These are phyloP conservation scores for Pyrenophora teres DNA, from an alignment of 2,329 filamentous ascomycete species.

Conservation along the genomic window DNA sequence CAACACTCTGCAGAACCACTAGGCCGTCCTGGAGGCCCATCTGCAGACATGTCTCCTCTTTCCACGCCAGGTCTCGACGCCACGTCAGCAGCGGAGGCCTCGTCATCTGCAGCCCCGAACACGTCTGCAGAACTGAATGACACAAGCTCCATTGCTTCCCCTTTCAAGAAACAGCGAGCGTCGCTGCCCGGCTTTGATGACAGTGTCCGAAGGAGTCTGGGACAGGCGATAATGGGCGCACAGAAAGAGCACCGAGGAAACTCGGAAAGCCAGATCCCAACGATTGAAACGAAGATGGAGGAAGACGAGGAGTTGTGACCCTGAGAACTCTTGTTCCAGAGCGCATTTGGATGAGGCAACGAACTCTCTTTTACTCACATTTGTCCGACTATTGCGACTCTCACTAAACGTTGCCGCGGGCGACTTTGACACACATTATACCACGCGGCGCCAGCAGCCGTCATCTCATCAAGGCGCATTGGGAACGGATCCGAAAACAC, in stretches of 20 bases:
- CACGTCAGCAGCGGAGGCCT: slow-evolving; percentile 24
- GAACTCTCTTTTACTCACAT: slow-evolving; percentile 5
- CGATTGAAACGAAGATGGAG: slow-evolving; percentile 45
- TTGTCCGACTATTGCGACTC: slow-evolving; percentile 2
- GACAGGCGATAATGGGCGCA: slow-evolving; percentile 37
- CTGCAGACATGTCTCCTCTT: slow-evolving; percentile 31
- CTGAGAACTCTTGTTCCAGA: slow-evolving; percentile 29
- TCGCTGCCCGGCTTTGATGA: slow-evolving; percentile 60
- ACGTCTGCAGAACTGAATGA: slow-evolving; percentile 50
- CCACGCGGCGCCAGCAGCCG: slow-evolving; percentile 13
- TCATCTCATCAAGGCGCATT: slow-evolving; percentile 18
- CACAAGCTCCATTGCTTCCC: slow-evolving; percentile 65
- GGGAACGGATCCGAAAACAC: slow-evolving; percentile 2
- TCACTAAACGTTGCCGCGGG: slow-evolving; percentile 2
- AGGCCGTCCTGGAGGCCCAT: slow-evolving; percentile 42
- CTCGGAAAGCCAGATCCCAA: slow-evolving; percentile 36
- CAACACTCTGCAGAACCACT: slow-evolving; percentile 76
- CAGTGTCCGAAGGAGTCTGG: slow-evolving; percentile 47
- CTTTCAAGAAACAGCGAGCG: slow-evolving; percentile 75
- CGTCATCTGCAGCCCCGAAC: slow-evolving; percentile 42
- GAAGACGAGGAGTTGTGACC: slow-evolving; percentile 54
- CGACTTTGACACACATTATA: slow-evolving; percentile 9
- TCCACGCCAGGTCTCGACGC: slow-evolving; percentile 28
- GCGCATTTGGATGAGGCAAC: slow-evolving; percentile 25
- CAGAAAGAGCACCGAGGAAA: slow-evolving; percentile 40